phyloP scores from a whole-genome alignment of 768 basidiomycete genomes.

The Rubroboletus satanas region DNA sequence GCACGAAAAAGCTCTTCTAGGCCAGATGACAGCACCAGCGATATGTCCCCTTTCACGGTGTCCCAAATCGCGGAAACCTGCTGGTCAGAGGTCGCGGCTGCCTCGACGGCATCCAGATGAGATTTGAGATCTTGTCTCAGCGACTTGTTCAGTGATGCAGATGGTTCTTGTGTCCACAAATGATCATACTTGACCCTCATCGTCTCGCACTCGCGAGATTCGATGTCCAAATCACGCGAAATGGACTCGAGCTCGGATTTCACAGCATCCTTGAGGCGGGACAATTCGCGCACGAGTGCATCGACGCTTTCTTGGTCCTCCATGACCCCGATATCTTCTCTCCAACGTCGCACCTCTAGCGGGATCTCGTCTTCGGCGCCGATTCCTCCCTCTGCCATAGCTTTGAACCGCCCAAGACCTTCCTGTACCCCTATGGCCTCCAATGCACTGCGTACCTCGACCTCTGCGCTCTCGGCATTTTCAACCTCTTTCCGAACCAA shows the following conservation, averaged over 20 bases:
- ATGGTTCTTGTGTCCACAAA: constrained; percentile 82
- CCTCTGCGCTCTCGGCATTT: constrained; percentile 78
- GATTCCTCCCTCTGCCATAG: constrained; percentile 64
- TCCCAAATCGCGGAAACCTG: constrained; percentile 77
- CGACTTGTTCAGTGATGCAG: constrained; percentile 64
- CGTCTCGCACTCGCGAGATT: constrained; percentile 83
- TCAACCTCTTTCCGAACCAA: constrained; percentile 86
- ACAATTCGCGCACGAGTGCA: constrained; percentile 55
- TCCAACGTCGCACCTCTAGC: constrained; percentile 66
- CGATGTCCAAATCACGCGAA: constrained; percentile 68
- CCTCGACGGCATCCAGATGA: constrained; percentile 65
- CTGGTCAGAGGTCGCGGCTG: constrained; percentile 73
- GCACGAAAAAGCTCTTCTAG: constrained; percentile 63
- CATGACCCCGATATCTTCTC: constrained; percentile 65
- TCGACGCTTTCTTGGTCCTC: constrained; percentile 70
- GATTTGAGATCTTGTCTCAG: constrained; percentile 77
- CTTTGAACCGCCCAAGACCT: constrained; percentile 62
- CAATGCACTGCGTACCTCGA: constrained; percentile 70
- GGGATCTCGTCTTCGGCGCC: constrained; percentile 65
- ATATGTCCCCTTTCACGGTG: constrained; percentile 60
- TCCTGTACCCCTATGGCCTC: constrained; percentile 80
- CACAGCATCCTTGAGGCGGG: constrained; percentile 54
- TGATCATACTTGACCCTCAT: constrained; percentile 86
- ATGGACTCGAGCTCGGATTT: constrained; percentile 58
- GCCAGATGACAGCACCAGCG: constrained; percentile 53